phyloP scores from a whole-genome alignment of 1,284 basidiomycete genomes.

The Thelephora terrestris region DNA sequence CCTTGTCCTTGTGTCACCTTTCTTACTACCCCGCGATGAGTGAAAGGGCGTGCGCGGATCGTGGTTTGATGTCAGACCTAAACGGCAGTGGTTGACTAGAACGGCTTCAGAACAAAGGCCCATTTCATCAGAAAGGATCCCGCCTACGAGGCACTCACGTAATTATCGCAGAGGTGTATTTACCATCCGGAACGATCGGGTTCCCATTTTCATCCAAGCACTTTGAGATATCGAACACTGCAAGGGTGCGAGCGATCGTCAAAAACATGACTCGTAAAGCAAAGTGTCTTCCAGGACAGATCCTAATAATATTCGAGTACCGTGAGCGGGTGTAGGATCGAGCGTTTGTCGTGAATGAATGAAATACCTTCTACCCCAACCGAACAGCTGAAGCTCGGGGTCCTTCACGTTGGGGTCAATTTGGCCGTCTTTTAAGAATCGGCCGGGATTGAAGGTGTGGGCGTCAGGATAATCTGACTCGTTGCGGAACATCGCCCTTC shows the following conservation, averaged over 20 bases:
- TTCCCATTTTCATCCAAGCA: slow-evolving; percentile 1
- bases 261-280: slow-evolving; percentile 4
- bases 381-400: slow-evolving; percentile 4
- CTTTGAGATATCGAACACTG: slow-evolving; percentile 3
- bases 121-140: too few species aligned
- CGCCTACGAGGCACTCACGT: too few species aligned
- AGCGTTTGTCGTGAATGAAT: background rate
- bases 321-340: background rate
- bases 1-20: too few species aligned
- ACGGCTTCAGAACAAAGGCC: too few species aligned
- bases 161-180: background rate
- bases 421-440: slow-evolving; percentile 2
- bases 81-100: slow-evolving; percentile 9
- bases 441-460: slow-evolving; percentile 5
- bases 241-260: slow-evolving; percentile 1
- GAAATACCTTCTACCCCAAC: slow-evolving; percentile 8
- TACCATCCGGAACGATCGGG: background rate
- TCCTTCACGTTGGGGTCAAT: slow-evolving; percentile 1
- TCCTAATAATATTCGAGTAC: slow-evolving; percentile 1
- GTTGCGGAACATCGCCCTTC: slow-evolving; percentile 2
- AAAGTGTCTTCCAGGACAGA: slow-evolving; percentile 8
- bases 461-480: slow-evolving; percentile 4
- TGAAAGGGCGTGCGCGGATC: slow-evolving; percentile 12
- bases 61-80: slow-evolving; percentile 18
- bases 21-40: too few species aligned